A percentile compares a stretch with the other conserved stretches of the same genome.
Conservation (phyloP, 2,329 filamentous ascomycete genomes). For the Pyricularia sp. region DNA sequence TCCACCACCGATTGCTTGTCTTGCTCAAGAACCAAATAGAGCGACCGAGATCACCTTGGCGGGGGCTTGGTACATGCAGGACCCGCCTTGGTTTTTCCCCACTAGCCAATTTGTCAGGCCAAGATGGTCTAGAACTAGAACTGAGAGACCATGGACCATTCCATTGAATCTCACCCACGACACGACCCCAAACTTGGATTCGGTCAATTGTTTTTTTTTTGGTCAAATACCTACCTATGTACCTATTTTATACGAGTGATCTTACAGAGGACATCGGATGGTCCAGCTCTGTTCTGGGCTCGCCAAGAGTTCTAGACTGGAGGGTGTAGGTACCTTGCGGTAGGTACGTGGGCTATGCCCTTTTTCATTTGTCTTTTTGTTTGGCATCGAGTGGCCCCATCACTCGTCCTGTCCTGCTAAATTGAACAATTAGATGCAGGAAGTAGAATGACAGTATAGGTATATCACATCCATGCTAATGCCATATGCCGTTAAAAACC, state of each 20-base stretch:
- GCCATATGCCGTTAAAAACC: too few species aligned
- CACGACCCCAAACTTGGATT: background rate
- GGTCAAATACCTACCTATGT: too few species aligned
- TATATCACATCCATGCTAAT: too few species aligned
- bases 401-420: too few species aligned
- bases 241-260: too few species aligned
- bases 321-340: background rate
- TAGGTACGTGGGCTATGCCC: background rate
- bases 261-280: background rate
- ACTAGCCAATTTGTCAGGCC: background rate
- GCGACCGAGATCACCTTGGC: background rate
- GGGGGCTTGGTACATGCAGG: background rate
- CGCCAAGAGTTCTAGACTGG: background rate
- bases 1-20: background rate
- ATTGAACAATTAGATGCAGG: too few species aligned
- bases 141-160: background rate
- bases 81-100: background rate
- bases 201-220: too few species aligned
- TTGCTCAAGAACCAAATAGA: background rate
- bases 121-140: background rate
- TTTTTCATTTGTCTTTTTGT: background rate
- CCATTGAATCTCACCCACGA: background rate
- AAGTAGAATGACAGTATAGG: too few species aligned
- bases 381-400: background rate
- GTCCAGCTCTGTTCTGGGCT: background rate